Evolutionary conservation across 805 yeast species (phyloP).

Genomic region (Tetrapisispora arboricola): DNA sequence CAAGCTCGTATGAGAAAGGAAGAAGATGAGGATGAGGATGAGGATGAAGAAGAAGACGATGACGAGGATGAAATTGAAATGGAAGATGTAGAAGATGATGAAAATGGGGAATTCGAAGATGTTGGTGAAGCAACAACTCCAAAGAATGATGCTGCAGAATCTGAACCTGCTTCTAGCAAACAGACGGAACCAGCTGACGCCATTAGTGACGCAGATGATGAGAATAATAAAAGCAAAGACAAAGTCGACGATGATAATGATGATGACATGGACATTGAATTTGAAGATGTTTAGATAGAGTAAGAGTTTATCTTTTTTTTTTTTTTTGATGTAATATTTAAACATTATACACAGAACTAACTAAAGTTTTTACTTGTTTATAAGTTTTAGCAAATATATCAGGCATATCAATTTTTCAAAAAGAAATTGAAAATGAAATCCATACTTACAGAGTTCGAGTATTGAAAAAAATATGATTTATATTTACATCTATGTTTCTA

Average conservation of each 20-base stretch:
- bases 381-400: not conserved
- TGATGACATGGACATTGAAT: constrained; percentile 28
- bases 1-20: constrained; percentile 52
- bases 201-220: constrained; percentile 22
- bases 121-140: constrained; percentile 8
- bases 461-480: no score
- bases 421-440: no score
- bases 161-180: not conserved
- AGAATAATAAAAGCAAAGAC: not conserved
- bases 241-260: constrained; percentile 18
- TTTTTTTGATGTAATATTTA: no score
- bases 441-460: no score
- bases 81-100: constrained; percentile 8
- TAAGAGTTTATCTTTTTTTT: no score
- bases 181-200: constrained; percentile 2
- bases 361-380: not conserved
- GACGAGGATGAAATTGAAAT: constrained; percentile 25
- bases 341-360: not conserved
- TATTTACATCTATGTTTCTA: not conserved
- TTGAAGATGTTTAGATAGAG: constrained; percentile 24
- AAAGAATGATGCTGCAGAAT: not conserved
- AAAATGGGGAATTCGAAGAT: constrained; percentile 10
- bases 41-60: constrained; percentile 36
- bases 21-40: constrained; percentile 39
- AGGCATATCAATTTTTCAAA: not conserved